Conservation (phyloP, 23 red algal species). For the Gracilaria domingensis region DNA sequence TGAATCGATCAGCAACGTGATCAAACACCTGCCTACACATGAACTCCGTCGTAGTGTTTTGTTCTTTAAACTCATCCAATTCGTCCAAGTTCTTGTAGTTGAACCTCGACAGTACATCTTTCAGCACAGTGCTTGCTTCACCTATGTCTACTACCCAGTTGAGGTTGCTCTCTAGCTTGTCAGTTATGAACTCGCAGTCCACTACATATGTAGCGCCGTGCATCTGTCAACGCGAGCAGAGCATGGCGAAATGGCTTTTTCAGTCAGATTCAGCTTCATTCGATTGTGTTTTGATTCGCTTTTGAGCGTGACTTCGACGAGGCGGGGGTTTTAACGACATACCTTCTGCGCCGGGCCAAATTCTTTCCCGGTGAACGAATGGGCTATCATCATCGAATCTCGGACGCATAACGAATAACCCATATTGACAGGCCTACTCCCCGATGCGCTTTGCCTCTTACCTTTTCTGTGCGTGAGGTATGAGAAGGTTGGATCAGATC, state of each 20-base stretch:
- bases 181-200: conserved; percentile 83
- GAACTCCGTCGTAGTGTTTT: conserved; percentile 85
- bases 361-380: conserved; percentile 79
- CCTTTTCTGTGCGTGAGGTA: too few relatives aligned
- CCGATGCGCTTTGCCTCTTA: not conserved
- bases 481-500: too few relatives aligned
- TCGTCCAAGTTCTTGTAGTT: conserved; percentile 97
- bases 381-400: conserved; percentile 93
- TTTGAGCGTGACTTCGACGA: not conserved
- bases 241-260: not conserved
- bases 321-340: not conserved
- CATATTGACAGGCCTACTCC: conserved; percentile 10
- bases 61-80: conserved; percentile 67
- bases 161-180: conserved; percentile 37
- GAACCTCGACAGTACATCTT: conserved; percentile 72
- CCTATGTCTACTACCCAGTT: conserved; percentile 96
- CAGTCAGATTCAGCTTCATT: not conserved
- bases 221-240: conserved; percentile 26
- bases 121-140: conserved; percentile 64
- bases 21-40: conserved; percentile 82
- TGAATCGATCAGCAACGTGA: conserved; percentile 45
- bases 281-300: not conserved
- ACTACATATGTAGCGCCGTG: conserved; percentile 91
- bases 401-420: conserved; percentile 75
- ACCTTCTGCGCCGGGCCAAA: conserved; percentile 53